Evolutionary conservation across 768 basidiomycete species (phyloP).

Genomic region (Lentinula detonsa): DNA sequence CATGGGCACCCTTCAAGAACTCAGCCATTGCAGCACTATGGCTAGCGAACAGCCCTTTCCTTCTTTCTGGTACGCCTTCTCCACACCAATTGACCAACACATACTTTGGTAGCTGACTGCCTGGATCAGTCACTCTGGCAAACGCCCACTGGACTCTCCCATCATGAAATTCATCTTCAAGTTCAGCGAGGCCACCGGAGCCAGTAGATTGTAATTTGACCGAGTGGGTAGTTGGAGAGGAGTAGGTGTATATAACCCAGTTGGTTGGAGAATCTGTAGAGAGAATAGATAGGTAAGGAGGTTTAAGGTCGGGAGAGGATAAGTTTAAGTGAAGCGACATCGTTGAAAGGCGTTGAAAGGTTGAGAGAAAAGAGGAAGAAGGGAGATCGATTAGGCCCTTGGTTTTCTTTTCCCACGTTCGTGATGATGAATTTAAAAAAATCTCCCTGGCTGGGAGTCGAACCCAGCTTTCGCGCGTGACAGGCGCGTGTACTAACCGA

Average conservation of each 20-base stretch:
- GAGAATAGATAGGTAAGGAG: neutral
- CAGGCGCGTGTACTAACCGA: neutral
- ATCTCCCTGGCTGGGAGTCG: neutral
- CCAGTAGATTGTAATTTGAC: constrained; percentile 86
- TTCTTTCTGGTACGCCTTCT: constrained; percentile 87
- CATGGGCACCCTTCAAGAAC: constrained; percentile 80
- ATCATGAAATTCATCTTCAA: constrained; percentile 94
- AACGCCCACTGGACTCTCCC: constrained; percentile 96
- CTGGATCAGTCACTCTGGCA: constrained; percentile 76
- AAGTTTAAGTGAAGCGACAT: neutral
- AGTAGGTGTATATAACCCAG: constrained; percentile 75
- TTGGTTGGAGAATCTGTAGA: neutral
- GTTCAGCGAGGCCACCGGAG: constrained; percentile 81
- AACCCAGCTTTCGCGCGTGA: neutral
- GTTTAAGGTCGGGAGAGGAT: neutral
- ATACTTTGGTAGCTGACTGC: constrained; percentile 84
- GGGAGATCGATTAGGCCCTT: too few relatives aligned
- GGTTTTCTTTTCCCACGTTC: too few relatives aligned
- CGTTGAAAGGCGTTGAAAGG: too few relatives aligned
- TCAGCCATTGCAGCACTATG: constrained; percentile 77
- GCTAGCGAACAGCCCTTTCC: constrained; percentile 90
- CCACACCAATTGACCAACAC: constrained; percentile 98
- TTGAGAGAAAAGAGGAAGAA: too few relatives aligned
- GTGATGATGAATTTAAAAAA: too few relatives aligned
- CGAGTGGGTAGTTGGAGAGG: constrained; percentile 34